These are phyloP conservation scores for Senecio squalidus DNA, from an alignment of 140 eudicot species.

Conservation along the genomic window DNA sequence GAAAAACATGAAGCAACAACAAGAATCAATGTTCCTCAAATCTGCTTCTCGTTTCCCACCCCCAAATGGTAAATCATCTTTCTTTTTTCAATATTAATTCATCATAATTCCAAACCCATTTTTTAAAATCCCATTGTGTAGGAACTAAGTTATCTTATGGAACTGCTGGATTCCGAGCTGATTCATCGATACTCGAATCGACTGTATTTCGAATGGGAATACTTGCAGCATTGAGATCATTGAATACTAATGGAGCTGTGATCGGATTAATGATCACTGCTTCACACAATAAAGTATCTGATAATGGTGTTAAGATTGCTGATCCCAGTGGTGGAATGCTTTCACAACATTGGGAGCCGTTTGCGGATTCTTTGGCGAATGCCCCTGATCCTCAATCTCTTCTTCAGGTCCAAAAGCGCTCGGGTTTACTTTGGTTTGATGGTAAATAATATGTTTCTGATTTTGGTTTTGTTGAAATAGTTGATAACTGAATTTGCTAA, in stretches of 20 bases:
- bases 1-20: slow-evolving; percentile 33
- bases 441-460: too few relatives aligned
- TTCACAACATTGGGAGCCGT: slow-evolving; percentile 84
- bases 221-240: slow-evolving; percentile 68
- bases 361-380: slow-evolving; percentile 78
- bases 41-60: slow-evolving; percentile 42
- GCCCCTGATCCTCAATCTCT: slow-evolving; percentile 50
- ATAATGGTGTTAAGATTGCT: slow-evolving; percentile 78
- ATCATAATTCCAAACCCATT: background rate
- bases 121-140: slow-evolving; percentile 12
- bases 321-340: slow-evolving; percentile 86
- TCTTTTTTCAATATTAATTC: background rate
- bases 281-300: slow-evolving; percentile 71
- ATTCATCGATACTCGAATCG: slow-evolving; percentile 60
- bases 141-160: slow-evolving; percentile 73
- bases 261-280: slow-evolving; percentile 94
- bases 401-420: too few relatives aligned
- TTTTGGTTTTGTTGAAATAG: slow-evolving; percentile 33
- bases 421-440: background rate
- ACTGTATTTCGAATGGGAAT: slow-evolving; percentile 71
- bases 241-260: slow-evolving; percentile 45
- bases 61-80: slow-evolving; percentile 39
- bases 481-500: slow-evolving; percentile 58
- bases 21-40: slow-evolving; percentile 37
- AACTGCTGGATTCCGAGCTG: slow-evolving; percentile 86